A percentile compares a stretch with the other conserved stretches of the same genome.
These are phyloP conservation scores for Yamadazyma spencermartinsiae DNA, from an alignment of 1,139 yeast genomes.

Conservation along the genomic window DNA sequence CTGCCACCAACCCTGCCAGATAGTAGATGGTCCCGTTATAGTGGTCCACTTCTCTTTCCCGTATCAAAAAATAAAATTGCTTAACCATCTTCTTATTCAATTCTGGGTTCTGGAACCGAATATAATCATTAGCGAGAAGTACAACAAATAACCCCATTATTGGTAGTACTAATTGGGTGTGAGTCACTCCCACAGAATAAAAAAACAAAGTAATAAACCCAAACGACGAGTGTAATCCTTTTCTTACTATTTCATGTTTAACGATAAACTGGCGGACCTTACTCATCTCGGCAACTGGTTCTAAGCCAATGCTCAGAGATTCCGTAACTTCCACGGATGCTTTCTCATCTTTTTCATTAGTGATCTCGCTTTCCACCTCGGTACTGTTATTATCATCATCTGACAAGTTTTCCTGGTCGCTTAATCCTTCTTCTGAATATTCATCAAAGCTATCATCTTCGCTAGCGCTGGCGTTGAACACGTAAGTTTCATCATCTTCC, in stretches of 20 bases:
- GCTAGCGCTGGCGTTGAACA: constrained; percentile 26
- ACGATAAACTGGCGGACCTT: constrained; percentile 54
- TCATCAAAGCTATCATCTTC: constrained; percentile 15
- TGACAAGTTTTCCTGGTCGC: constrained; percentile 5
- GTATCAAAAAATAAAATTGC: constrained; percentile 74
- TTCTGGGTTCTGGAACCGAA: constrained; percentile 61
- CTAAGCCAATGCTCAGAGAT: constrained; percentile 4
- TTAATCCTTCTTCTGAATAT: constrained; percentile 13
- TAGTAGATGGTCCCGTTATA: constrained; percentile 89
- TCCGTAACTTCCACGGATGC: constrained; percentile 4
- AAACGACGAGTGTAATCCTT: constrained; percentile 81
- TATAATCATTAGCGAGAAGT: constrained; percentile 63
- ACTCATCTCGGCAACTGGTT: constrained; percentile 5
- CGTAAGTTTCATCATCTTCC: constrained; percentile 39
- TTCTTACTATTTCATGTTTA: constrained; percentile 87
- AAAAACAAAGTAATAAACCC: constrained; percentile 77
- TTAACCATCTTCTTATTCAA: constrained; percentile 67
- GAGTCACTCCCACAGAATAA: constrained; percentile 63
- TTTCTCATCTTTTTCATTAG: constrained; percentile 14
- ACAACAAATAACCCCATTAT: constrained; percentile 53
- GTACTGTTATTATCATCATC: constrained; percentile 16
- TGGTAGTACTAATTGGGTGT: constrained; percentile 58
- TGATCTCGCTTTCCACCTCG: constrained; percentile 17
- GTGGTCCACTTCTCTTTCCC: constrained; percentile 69
- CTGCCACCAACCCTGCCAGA: constrained; percentile 71